phyloP scores from a whole-genome alignment of 1,139 yeast species.

The Meyerozyma elateridarum region DNA sequence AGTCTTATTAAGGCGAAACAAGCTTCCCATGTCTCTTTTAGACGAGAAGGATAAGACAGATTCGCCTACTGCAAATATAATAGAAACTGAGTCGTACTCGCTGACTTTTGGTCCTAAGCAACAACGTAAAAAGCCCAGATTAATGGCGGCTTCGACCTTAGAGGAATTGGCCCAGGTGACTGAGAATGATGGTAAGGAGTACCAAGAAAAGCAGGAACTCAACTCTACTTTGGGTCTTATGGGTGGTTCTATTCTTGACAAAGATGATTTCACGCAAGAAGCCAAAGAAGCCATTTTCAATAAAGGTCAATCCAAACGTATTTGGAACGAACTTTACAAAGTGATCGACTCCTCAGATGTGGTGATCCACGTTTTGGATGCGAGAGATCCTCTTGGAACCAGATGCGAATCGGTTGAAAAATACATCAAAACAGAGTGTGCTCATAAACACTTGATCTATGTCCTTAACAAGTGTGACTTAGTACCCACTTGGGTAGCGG shows the following conservation, averaged over 20 bases:
- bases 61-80: slow-evolving; percentile 72
- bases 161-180: slow-evolving; percentile 74
- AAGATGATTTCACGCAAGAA: slow-evolving; percentile 80
- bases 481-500: slow-evolving; percentile 99
- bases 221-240: slow-evolving; percentile 72
- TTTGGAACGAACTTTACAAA: slow-evolving; percentile 96
- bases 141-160: slow-evolving; percentile 64
- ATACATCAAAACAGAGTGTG: slow-evolving; percentile 87
- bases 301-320: slow-evolving; percentile 96
- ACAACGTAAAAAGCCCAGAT: slow-evolving; percentile 86
- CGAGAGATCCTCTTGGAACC: slow-evolving; percentile 96
- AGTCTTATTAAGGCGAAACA: slow-evolving; percentile 81
- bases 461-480: slow-evolving; percentile 96
- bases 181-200: slow-evolving; percentile 53
- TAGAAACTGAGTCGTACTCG: slow-evolving; percentile 83
- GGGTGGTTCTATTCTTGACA: slow-evolving; percentile 63
- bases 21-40: slow-evolving; percentile 89
- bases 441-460: slow-evolving; percentile 93
- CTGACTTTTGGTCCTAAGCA: slow-evolving; percentile 92
- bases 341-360: slow-evolving; percentile 98
- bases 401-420: slow-evolving; percentile 92
- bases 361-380: slow-evolving; percentile 92
- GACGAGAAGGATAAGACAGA: slow-evolving; percentile 76
- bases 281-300: slow-evolving; percentile 94
- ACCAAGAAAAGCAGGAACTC: slow-evolving; percentile 70